Percentiles rank a stretch among this genome's conserved stretches.
These are phyloP conservation scores for Fusarium austroafricanum DNA, from an alignment of 2,329 filamentous ascomycete genomes.

Conservation along the genomic window DNA sequence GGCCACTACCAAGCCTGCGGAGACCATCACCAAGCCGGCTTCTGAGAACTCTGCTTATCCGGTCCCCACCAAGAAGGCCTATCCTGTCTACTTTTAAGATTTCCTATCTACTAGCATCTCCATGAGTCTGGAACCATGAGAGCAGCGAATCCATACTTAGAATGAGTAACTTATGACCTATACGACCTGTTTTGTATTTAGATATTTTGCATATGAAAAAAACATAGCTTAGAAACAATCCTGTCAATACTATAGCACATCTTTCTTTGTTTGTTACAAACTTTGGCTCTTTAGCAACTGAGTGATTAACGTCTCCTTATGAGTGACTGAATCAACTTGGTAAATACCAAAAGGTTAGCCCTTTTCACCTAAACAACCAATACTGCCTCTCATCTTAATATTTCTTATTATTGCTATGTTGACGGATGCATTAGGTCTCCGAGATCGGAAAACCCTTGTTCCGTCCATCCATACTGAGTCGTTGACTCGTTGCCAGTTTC, in stretches of 20 bases:
- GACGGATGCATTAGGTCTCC: too few relatives aligned
- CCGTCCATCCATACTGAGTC: too few relatives aligned
- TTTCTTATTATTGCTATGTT: too few relatives aligned
- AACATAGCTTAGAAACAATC: constrained; percentile 25
- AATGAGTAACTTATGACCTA: constrained; percentile 22
- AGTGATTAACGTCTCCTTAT: neutral
- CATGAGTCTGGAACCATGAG: constrained; percentile 26
- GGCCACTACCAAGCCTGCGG: neutral
- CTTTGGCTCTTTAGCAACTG: neutral
- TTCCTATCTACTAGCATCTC: constrained; percentile 10
- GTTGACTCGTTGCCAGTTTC: too few relatives aligned
- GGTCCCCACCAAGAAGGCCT: too few relatives aligned
- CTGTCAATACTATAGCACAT: constrained; percentile 23
- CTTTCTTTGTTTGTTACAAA: constrained; percentile 7
- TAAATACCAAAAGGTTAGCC: too few relatives aligned
- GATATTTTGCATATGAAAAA: constrained; percentile 10
- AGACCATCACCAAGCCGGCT: neutral
- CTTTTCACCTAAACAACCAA: too few relatives aligned
- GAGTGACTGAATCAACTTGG: neutral
- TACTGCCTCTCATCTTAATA: too few relatives aligned
- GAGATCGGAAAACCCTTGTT: too few relatives aligned
- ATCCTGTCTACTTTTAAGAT: constrained; percentile 17
- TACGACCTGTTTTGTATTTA: constrained; percentile 26
- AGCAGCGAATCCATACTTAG: constrained; percentile 10
- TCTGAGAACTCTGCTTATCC: constrained; percentile 14